phyloP scores from a whole-genome alignment of 1,139 yeast genomes.

The Yamadazyma sp. region DNA sequence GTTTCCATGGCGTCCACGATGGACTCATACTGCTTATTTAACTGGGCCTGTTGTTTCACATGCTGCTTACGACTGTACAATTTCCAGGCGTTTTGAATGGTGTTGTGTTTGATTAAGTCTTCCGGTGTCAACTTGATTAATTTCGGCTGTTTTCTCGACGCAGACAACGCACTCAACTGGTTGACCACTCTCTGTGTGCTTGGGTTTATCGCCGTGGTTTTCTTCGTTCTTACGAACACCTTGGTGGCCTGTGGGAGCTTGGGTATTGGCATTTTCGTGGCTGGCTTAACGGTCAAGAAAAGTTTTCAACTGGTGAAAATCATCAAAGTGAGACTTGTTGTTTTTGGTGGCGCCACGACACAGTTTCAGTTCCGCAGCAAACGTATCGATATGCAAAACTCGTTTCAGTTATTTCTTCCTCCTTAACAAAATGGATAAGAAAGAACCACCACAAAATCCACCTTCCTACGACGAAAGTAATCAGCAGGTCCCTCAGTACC shows the following conservation, averaged over 20 bases:
- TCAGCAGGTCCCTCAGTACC: neutral
- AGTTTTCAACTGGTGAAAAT: slow-evolving; percentile 5
- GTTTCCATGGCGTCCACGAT: slow-evolving; percentile 76
- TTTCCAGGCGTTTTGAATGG: slow-evolving; percentile 84
- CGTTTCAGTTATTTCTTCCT: neutral
- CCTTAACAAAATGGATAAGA: neutral
- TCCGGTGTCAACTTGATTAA: slow-evolving; percentile 73
- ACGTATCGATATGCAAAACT: neutral
- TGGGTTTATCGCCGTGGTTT: slow-evolving; percentile 44
- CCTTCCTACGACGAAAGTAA: slow-evolving; percentile 11
- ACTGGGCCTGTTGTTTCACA: slow-evolving; percentile 41
- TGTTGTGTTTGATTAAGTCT: slow-evolving; percentile 81
- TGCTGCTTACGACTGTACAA: slow-evolving; percentile 53
- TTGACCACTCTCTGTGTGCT: slow-evolving; percentile 66
- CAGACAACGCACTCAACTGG: slow-evolving; percentile 83
- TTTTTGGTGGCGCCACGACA: too few species aligned
- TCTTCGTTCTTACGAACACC: slow-evolving; percentile 38
- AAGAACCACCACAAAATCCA: slow-evolving; percentile 4
- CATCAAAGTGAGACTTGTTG: too few species aligned
- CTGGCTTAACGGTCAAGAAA: slow-evolving; percentile 3
- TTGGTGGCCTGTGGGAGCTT: neutral
- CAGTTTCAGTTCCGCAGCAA: neutral
- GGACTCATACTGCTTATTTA: slow-evolving; percentile 63
- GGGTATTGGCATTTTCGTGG: neutral
- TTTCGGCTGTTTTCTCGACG: slow-evolving; percentile 85